Evolutionary conservation across 139 green algal genomes (phyloP).

Genomic region (Deuterostichococcus epilithicus): DNA sequence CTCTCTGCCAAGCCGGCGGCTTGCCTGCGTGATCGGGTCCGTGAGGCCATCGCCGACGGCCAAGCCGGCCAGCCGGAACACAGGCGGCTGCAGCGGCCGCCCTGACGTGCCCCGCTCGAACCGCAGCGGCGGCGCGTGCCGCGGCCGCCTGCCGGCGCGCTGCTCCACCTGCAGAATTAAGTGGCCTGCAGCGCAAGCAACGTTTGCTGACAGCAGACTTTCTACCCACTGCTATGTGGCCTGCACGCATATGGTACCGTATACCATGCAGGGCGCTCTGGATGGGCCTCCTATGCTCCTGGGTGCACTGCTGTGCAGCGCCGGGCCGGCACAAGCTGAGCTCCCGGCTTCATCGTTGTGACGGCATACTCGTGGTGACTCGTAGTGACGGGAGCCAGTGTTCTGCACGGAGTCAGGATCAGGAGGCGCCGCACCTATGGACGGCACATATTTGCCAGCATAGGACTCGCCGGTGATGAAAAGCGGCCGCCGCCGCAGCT

Average conservation of each 20-base stretch:
- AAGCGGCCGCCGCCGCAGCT: constrained; percentile 37
- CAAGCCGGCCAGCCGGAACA: constrained; percentile 60
- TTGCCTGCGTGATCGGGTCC: constrained; percentile 71
- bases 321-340: too few relatives aligned
- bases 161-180: constrained; percentile 50
- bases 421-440: constrained; percentile 10
- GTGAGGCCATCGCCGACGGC: constrained; percentile 94
- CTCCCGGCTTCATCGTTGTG: too few relatives aligned
- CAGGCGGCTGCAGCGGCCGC: constrained; percentile 6
- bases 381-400: too few relatives aligned
- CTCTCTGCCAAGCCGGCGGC: neutral
- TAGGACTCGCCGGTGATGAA: constrained; percentile 61
- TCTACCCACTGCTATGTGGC: too few relatives aligned
- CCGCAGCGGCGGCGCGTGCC: neutral
- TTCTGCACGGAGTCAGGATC: too few relatives aligned
- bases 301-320: too few relatives aligned
- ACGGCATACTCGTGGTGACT: too few relatives aligned
- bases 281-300: too few relatives aligned
- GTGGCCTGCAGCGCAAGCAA: constrained; percentile 30
- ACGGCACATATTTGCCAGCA: constrained; percentile 57
- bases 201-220: neutral
- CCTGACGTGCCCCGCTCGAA: constrained; percentile 7
- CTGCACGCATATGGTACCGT: too few relatives aligned
- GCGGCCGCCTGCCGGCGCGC: neutral
- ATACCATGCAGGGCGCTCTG: too few relatives aligned